phyloP scores from a whole-genome alignment of 2,329 filamentous ascomycete genomes.

The Aspergillus piperis region DNA sequence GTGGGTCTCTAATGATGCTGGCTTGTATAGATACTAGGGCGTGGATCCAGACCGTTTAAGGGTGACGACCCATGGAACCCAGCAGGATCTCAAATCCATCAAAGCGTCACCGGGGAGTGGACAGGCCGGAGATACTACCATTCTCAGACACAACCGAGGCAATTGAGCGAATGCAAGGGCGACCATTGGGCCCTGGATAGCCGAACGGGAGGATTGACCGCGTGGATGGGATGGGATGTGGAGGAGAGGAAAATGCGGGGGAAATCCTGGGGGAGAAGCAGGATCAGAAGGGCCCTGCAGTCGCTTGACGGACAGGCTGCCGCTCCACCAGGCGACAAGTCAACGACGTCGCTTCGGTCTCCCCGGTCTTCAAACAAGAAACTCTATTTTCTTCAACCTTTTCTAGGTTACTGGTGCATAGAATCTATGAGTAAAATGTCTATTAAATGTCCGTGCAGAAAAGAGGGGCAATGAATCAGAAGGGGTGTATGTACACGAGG shows the following conservation, averaged over 20 bases:
- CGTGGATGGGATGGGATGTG: conserved; percentile 14
- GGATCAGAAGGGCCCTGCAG: not conserved
- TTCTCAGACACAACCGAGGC: conserved; percentile 32
- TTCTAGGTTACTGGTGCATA: no score
- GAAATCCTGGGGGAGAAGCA: conserved; percentile 28
- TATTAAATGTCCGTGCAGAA: not conserved
- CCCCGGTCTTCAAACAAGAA: not conserved
- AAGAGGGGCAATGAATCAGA: not conserved
- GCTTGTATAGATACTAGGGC: conserved; percentile 3
- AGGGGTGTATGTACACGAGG: not conserved
- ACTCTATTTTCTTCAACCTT: not conserved
- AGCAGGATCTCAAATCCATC: not conserved
- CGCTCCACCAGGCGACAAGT: not conserved
- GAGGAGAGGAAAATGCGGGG: conserved; percentile 2
- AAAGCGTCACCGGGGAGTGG: conserved; percentile 15
- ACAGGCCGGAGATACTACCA: conserved; percentile 14
- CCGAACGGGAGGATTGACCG: conserved; percentile 7
- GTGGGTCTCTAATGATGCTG: conserved; percentile 12
- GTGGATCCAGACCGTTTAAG: not conserved
- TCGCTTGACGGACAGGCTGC: not conserved
- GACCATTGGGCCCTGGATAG: conserved; percentile 7
- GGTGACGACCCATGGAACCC: not conserved
- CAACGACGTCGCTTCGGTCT: not conserved
- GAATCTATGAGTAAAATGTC: no score
- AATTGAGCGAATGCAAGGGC: conserved; percentile 12